Percentiles rank a stretch among this genome's conserved stretches.
Conservation (phyloP, 2,329 filamentous ascomycete genomes). For the Penicillium sp. region DNA sequence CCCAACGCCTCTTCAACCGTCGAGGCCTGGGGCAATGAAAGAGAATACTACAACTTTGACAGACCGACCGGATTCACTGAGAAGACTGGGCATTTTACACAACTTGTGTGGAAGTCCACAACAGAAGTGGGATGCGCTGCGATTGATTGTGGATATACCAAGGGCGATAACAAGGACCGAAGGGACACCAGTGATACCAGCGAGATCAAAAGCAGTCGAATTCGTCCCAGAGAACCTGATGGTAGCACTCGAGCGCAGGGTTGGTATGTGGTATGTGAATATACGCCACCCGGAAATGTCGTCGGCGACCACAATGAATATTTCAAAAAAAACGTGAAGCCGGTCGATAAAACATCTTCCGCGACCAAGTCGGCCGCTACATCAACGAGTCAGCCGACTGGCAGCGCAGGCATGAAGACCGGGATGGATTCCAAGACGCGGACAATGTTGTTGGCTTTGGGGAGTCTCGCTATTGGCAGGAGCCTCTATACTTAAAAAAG, state of each 20-base stretch:
- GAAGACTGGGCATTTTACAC: slow-evolving; percentile 71
- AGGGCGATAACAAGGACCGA: slow-evolving; percentile 27
- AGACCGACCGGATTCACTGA: slow-evolving; percentile 59
- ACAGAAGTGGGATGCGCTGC: slow-evolving; percentile 62
- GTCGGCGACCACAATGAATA: slow-evolving; percentile 35
- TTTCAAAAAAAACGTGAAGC: slow-evolving; percentile 39
- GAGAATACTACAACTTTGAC: slow-evolving; percentile 61
- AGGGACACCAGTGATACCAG: slow-evolving; percentile 2
- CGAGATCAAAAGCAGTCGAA: background rate
- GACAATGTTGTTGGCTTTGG: slow-evolving; percentile 16
- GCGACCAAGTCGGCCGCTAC: slow-evolving; percentile 16
- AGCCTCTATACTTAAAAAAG: slow-evolving; percentile 19
- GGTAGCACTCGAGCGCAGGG: slow-evolving; percentile 45
- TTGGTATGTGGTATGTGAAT: slow-evolving; percentile 72
- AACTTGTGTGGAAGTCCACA: slow-evolving; percentile 71
- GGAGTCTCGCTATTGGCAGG: slow-evolving; percentile 20
- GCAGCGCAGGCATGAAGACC: slow-evolving; percentile 8
- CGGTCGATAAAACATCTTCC: slow-evolving; percentile 19
- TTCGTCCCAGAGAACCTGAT: slow-evolving; percentile 14
- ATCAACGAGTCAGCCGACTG: slow-evolving; percentile 11
- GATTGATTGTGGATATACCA: slow-evolving; percentile 45
- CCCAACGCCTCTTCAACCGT: slow-evolving; percentile 61
- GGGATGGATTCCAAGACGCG: slow-evolving; percentile 11
- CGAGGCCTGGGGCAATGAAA: slow-evolving; percentile 68
- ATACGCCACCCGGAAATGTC: slow-evolving; percentile 69